Evolutionary conservation across 2,329 filamentous ascomycete species (phyloP).

Genomic region (Lachnellula suecica): DNA sequence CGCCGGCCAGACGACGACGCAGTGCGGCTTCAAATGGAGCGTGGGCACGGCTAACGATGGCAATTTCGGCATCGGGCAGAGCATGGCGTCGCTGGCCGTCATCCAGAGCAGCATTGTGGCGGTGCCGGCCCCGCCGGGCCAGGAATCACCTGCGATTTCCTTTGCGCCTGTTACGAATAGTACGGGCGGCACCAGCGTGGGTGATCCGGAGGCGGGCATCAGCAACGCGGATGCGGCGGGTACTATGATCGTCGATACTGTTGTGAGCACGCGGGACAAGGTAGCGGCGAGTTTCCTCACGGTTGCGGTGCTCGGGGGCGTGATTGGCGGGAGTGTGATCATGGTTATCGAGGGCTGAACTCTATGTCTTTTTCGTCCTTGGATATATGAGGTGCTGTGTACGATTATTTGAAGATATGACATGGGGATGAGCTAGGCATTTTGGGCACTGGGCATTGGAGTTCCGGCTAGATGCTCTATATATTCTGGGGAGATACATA

Average conservation of each 20-base stretch:
- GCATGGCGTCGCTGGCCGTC: conserved; percentile 68
- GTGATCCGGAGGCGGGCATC: conserved; percentile 28
- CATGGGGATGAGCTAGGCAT: too few relatives aligned
- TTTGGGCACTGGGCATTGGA: too few relatives aligned
- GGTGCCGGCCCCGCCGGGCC: neutral
- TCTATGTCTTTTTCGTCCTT: too few relatives aligned
- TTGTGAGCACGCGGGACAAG: conserved; percentile 53
- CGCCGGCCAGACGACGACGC: conserved; percentile 54
- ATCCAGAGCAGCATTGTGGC: conserved; percentile 59
- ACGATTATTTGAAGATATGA: neutral
- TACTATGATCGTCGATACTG: neutral
- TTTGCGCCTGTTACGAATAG: conserved; percentile 44
- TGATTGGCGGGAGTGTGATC: conserved; percentile 56
- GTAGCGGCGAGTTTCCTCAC: conserved; percentile 70
- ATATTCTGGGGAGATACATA: neutral
- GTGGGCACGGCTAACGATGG: conserved; percentile 56
- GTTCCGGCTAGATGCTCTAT: neutral
- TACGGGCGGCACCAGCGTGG: conserved; percentile 57
- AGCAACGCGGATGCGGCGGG: neutral
- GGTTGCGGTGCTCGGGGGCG: conserved; percentile 46
- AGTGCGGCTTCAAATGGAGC: conserved; percentile 63
- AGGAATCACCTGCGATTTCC: conserved; percentile 24
- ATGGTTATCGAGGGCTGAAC: conserved; percentile 40
- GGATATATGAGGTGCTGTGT: conserved; percentile 13
- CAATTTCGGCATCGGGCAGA: conserved; percentile 63